These are phyloP conservation scores for Cynanchum wilfordii DNA, from an alignment of 257 asterid species.

Conservation along the genomic window DNA sequence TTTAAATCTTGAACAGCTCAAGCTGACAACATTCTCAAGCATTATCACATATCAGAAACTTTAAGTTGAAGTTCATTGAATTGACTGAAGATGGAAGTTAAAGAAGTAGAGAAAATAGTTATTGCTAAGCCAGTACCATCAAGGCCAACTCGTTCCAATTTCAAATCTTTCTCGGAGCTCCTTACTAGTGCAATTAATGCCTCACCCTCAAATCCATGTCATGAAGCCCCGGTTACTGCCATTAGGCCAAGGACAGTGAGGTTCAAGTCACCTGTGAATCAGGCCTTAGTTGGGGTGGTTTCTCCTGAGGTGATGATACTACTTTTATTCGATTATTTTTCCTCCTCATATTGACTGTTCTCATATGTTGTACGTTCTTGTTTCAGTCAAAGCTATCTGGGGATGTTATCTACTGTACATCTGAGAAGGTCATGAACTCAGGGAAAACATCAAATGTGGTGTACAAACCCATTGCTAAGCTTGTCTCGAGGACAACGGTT, in stretches of 20 bases:
- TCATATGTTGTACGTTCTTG: slow-evolving; percentile 13
- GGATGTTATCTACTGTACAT: slow-evolving; percentile 27
- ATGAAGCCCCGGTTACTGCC: slow-evolving; percentile 42
- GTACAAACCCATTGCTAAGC: slow-evolving; percentile 71
- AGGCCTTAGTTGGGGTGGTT: slow-evolving; percentile 12
- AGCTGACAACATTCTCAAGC: not conserved
- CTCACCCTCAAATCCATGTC: slow-evolving; percentile 31
- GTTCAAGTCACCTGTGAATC: slow-evolving; percentile 38
- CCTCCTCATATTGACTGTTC: not conserved
- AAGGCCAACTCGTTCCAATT: slow-evolving; percentile 51
- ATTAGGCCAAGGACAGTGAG: slow-evolving; percentile 60
- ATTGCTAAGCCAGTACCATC: slow-evolving; percentile 81
- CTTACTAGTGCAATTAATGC: slow-evolving; percentile 39
- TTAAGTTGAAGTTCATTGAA: not conserved
- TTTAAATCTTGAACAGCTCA: not conserved
- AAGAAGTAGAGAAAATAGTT: slow-evolving; percentile 43
- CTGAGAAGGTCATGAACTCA: slow-evolving; percentile 29
- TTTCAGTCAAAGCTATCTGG: slow-evolving; percentile 36
- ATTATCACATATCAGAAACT: not conserved
- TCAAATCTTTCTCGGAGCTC: slow-evolving; percentile 47
- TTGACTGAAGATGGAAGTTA: slow-evolving; percentile 38
- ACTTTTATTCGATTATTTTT: not conserved
- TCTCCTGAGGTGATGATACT: slow-evolving; percentile 22
- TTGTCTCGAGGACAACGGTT: slow-evolving; percentile 49
- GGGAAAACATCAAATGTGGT: slow-evolving; percentile 37